Conservation (phyloP, 306 rosid species). For the Lagenaria siceraria region DNA sequence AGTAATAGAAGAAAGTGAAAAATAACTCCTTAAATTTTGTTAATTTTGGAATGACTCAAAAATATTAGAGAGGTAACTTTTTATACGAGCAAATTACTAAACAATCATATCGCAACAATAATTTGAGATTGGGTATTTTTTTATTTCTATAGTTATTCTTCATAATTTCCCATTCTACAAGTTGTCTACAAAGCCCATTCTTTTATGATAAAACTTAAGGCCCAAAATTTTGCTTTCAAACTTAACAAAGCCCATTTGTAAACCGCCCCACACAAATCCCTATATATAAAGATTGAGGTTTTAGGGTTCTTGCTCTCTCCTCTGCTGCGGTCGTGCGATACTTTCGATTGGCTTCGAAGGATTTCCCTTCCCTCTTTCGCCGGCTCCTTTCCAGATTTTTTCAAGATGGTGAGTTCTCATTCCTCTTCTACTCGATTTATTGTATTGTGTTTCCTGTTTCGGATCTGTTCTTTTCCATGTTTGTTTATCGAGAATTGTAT, state of each 20-base stretch:
- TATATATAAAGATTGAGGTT: not conserved
- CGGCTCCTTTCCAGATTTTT: not conserved
- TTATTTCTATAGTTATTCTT: no score
- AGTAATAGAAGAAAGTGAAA: no score
- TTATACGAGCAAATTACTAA: no score
- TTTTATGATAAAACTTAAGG: not conserved
- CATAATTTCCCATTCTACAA: no score
- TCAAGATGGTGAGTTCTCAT: constrained; percentile 1
- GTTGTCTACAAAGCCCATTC: not conserved
- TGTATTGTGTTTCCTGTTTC: not conserved
- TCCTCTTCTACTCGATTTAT: not conserved
- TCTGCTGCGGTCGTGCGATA: not conserved
- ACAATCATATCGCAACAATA: no score
- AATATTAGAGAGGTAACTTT: no score
- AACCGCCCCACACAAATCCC: not conserved
- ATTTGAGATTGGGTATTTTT: no score
- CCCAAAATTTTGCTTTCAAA: not conserved
- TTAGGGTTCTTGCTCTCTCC: not conserved
- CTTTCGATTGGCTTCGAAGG: not conserved
- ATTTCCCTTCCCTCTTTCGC: not conserved
- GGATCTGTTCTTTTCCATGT: not conserved
- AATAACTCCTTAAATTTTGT: no score
- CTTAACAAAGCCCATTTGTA: not conserved
- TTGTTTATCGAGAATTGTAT: not conserved
- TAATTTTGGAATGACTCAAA: no score